phyloP scores from a whole-genome alignment of 306 rosid genomes.

The Sophora flavescens region DNA sequence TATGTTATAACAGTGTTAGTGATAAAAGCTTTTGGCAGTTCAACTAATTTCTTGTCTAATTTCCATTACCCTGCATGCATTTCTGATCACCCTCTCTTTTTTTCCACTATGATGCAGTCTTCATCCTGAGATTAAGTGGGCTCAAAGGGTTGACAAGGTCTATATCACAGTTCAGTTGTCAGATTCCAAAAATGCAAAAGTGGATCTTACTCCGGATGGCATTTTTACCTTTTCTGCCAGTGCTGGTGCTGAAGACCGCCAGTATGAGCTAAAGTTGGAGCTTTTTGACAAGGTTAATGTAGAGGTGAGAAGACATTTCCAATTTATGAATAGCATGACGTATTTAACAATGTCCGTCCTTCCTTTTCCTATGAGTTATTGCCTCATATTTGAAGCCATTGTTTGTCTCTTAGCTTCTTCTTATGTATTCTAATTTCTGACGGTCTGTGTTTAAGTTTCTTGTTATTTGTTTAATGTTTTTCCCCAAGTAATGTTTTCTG shows the following conservation, averaged over 20 bases:
- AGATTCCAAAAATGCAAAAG: constrained; percentile 83
- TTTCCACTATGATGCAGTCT: constrained; percentile 58
- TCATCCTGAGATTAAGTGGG: constrained; percentile 99
- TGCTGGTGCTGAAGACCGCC: constrained; percentile 76
- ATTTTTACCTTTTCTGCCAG: constrained; percentile 71
- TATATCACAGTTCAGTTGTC: constrained; percentile 81
- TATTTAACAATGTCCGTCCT: not conserved
- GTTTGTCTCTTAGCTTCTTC: not conserved
- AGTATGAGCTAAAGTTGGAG: constrained; percentile 79
- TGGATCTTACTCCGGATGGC: constrained; percentile 89
- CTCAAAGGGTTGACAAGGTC: constrained; percentile 92
- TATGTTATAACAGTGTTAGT: not conserved
- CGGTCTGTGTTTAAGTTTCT: not conserved
- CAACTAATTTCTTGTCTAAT: too few species aligned
- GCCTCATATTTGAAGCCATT: not conserved
- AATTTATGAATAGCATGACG: not conserved
- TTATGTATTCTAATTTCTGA: not conserved
- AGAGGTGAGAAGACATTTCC: constrained; percentile 59
- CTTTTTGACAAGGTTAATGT: constrained; percentile 92
- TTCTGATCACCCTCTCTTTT: too few species aligned
- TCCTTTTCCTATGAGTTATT: not conserved
- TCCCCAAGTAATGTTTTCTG: not conserved
- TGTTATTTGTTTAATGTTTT: not conserved
- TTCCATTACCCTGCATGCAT: too few species aligned
- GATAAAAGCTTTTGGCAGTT: not conserved